These are phyloP conservation scores for Curvularia lunata DNA, from an alignment of 2,329 filamentous ascomycete genomes.

Conservation along the genomic window DNA sequence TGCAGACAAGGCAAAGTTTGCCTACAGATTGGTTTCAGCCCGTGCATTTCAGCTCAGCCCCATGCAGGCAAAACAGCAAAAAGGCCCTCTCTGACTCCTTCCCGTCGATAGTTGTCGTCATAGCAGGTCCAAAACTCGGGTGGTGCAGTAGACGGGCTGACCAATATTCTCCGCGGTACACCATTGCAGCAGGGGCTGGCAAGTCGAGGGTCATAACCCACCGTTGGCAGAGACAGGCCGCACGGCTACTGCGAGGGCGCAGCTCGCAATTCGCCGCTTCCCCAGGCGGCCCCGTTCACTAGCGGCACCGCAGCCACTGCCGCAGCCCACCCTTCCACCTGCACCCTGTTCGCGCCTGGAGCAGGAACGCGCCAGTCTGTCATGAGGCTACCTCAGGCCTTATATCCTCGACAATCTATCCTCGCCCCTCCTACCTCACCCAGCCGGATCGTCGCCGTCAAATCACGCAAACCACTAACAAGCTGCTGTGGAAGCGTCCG, in stretches of 20 bases:
- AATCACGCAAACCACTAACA: constrained; percentile 11
- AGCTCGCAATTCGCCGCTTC: constrained; percentile 5
- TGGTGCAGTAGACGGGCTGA: constrained; percentile 27
- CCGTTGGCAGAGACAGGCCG: constrained; percentile 8
- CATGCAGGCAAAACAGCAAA: background rate
- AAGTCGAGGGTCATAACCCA: constrained; percentile 10
- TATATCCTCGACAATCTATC: constrained; percentile 34
- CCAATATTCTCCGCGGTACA: constrained; percentile 16
- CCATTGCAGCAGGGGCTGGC: background rate
- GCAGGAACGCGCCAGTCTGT: constrained; percentile 18
- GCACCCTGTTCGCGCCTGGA: constrained; percentile 16
- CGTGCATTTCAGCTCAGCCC: constrained; percentile 2
- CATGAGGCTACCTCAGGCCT: constrained; percentile 38
- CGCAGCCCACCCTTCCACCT: constrained; percentile 26
- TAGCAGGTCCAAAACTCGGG: constrained; percentile 5
- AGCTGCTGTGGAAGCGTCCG: constrained; percentile 14
- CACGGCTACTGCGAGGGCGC: background rate
- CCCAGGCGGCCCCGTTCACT: constrained; percentile 9
- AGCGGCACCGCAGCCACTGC: constrained; percentile 36
- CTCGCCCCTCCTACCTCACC: constrained; percentile 11
- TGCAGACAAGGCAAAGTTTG: background rate
- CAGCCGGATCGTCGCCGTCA: constrained; percentile 13
- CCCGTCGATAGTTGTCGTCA: background rate
- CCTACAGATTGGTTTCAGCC: background rate
- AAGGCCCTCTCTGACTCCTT: background rate